Evolutionary conservation across 2,329 filamentous ascomycete genomes (phyloP), one percentile per base, ranked within the genome.

Genomic region (Fusarium anguioides): DNA sequence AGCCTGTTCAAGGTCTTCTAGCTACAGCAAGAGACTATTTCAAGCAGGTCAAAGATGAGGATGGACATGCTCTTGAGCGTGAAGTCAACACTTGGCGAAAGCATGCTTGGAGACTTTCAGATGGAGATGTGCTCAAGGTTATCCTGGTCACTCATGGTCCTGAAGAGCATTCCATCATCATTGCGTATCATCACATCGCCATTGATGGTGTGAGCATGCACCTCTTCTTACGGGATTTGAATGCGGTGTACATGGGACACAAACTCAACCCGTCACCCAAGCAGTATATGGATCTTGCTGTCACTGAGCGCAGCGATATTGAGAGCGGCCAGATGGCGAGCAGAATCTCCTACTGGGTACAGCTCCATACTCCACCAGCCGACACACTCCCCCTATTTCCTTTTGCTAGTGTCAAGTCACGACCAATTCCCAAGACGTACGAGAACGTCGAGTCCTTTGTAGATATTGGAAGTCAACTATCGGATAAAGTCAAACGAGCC

Each of bases 181-280:
- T 53, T 15, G 50, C 50, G 1, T 53, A 53, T 1, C 50, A 53
- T 4, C 50, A 53, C 23, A 53, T 53, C 20, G 41, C 17, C 3
- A 47, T 53, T 23, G 50, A 53, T 20, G 50, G 50, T 2, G 17
- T 53, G 5, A 53, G 50, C 15, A 53, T 53, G 50, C 50, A 53
- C 27, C 41, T 53, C 2, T 23, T 53, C 11, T 14, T 47, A 1
- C 24, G 41, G 2, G 24, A 53, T 8, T 31, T 53, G 10, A 53
- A 53, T 15, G 31, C 41, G 2, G 31, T 29, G 9, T 47, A 53
- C 20, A 37, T 53, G 31, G 50, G 41, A 0, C 23, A 53, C 17
- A 53, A 47, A 12, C 41, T 53, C 11, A 7, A 18, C 9, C 14
- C 18, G 2, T 47, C 31, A 2, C 8, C 2, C 0, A 37, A 47